These are phyloP conservation scores for Monilinia vaccinii-corymbosi DNA, from an alignment of 2,329 filamentous ascomycete genomes.

Conservation along the genomic window DNA sequence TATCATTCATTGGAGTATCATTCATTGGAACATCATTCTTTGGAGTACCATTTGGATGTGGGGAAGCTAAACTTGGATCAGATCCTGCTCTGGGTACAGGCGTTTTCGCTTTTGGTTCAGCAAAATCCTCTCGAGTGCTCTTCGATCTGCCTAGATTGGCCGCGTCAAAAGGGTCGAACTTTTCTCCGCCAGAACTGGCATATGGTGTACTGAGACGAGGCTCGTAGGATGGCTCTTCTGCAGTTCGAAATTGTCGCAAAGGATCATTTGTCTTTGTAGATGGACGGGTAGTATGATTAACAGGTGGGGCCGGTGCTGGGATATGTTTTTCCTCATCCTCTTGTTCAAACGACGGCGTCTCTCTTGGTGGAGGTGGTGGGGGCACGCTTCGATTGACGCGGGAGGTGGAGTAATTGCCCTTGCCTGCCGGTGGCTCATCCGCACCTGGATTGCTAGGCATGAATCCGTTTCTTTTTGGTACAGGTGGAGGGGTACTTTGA, in stretches of 20 bases:
- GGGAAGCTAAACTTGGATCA: constrained; percentile 22
- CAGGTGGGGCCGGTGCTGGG: neutral
- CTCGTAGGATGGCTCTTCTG: constrained; percentile 31
- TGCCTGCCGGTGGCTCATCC: constrained; percentile 28
- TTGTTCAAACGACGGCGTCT: neutral
- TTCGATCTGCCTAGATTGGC: constrained; percentile 27
- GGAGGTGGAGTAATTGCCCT: constrained; percentile 25
- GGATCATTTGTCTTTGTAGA: constrained; percentile 32
- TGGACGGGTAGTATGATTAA: constrained; percentile 11
- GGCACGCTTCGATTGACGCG: constrained; percentile 23
- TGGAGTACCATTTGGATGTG: constrained; percentile 14
- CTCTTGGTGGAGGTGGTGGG: constrained; percentile 20
- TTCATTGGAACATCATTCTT: constrained; percentile 2
- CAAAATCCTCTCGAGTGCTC: constrained; percentile 21
- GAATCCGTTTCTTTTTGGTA: constrained; percentile 25
- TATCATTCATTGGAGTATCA: neutral
- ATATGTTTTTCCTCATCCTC: constrained; percentile 4
- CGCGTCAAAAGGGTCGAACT: constrained; percentile 46
- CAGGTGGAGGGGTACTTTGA: constrained; percentile 18
- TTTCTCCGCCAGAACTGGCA: constrained; percentile 46
- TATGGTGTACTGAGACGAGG: constrained; percentile 51
- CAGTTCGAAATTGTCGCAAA: constrained; percentile 36
- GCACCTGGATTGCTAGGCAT: constrained; percentile 26
- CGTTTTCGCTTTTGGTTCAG: constrained; percentile 2
- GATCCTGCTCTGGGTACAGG: constrained; percentile 22